Evolutionary conservation across 2,329 filamentous ascomycete genomes (phyloP).

Genomic region (Trichoderma asperellum): DNA sequence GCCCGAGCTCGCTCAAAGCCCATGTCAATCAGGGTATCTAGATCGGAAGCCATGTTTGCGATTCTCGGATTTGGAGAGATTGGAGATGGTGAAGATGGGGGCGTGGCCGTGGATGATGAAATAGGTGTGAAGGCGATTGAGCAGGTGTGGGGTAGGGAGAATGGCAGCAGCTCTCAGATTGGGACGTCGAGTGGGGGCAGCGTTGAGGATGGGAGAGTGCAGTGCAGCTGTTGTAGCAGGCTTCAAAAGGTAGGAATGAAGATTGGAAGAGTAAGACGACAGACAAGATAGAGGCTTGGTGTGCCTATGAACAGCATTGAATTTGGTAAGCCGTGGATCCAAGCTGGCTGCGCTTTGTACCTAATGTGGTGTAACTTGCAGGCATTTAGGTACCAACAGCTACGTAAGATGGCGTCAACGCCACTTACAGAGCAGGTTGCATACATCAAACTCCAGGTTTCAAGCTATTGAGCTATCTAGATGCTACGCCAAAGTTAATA

Average conservation of each 20-base stretch:
- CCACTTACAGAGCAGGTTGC: constrained; percentile 4
- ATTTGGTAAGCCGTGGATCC: background rate
- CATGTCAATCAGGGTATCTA: constrained; percentile 68
- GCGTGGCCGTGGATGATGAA: constrained; percentile 9
- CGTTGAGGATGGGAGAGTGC: background rate
- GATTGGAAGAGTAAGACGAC: background rate
- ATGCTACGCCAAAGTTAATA: background rate
- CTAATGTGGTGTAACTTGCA: background rate
- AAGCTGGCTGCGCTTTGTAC: background rate
- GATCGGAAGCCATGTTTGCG: constrained; percentile 55
- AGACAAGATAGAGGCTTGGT: background rate
- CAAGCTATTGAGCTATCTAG: background rate
- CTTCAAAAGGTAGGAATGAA: background rate
- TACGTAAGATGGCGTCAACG: constrained; percentile 25
- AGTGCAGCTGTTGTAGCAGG: background rate
- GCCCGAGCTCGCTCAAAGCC: constrained; percentile 83
- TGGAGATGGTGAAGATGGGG: constrained; percentile 4
- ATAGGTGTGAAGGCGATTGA: constrained; percentile 5
- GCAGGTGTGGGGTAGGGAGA: constrained; percentile 21
- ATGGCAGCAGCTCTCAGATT: background rate
- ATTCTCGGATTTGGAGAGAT: background rate
- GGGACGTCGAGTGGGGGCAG: background rate
- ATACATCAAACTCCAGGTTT: background rate
- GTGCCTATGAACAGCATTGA: background rate
- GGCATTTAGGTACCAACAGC: constrained; percentile 18